Conservation (phyloP, 805 yeast species). For the Ogataea degrootiae region DNA sequence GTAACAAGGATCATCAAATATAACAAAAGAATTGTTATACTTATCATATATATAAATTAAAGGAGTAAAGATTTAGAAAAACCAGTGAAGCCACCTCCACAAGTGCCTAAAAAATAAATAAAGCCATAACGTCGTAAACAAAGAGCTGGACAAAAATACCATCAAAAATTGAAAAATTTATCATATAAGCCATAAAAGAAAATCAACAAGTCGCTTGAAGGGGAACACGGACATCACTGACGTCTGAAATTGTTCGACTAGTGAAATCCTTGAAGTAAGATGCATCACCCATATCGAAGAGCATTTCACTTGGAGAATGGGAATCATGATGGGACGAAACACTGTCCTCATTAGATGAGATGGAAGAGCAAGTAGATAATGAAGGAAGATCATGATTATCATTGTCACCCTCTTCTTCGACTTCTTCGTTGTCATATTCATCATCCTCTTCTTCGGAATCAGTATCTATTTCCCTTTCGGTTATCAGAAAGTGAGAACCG, state of each 20-base stretch:
- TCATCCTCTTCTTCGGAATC: neutral
- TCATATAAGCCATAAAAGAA: neutral
- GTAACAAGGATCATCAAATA: too few relatives aligned
- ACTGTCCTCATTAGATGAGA: slow-evolving; percentile 22
- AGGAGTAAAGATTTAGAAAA: too few relatives aligned
- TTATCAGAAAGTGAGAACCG: slow-evolving; percentile 1
- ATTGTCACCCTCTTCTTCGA: slow-evolving; percentile 3
- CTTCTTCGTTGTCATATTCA: slow-evolving; percentile 4
- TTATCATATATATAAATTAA: too few relatives aligned
- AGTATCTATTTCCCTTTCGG: slow-evolving; percentile 2
- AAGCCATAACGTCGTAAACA: too few relatives aligned
- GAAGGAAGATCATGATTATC: slow-evolving; percentile 22
- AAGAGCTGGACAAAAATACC: too few relatives aligned
- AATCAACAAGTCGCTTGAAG: neutral
- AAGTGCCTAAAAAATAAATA: too few relatives aligned
- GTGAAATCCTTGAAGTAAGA: slow-evolving; percentile 1
- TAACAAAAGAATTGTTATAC: too few relatives aligned
- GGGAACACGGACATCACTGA: neutral
- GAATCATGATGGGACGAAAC: neutral
- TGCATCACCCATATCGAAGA: slow-evolving; percentile 6
- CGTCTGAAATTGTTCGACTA: neutral
- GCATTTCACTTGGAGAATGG: neutral
- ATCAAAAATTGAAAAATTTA: too few relatives aligned
- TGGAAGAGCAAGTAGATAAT: slow-evolving; percentile 25
- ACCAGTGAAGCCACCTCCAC: too few relatives aligned